A percentile compares a stretch with the other conserved stretches of the same genome.
phyloP scores from a whole-genome alignment of 1,284 basidiomycete species.

The Sphaerobolus stellatus region DNA sequence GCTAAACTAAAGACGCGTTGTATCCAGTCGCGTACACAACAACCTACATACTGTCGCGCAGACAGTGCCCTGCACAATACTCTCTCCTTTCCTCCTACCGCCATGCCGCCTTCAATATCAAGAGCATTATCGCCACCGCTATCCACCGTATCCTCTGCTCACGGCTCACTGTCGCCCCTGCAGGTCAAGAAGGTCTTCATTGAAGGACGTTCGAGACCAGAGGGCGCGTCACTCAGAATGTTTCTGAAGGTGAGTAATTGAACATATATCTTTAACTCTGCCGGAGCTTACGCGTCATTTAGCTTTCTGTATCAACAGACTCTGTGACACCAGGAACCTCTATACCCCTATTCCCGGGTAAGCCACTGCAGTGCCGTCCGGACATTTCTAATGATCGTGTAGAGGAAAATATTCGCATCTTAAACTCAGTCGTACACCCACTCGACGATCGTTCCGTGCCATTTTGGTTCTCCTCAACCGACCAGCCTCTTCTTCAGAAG shows the following conservation, averaged over 20 bases:
- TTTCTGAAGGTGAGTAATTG: conserved; percentile 63
- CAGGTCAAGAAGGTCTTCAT: conserved; percentile 10
- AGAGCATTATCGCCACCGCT: conserved; percentile 16
- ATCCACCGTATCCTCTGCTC: conserved; percentile 5
- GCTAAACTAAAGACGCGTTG: no score
- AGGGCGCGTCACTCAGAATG: conserved; percentile 66
- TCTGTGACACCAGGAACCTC: conserved; percentile 60
- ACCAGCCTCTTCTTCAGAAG: conserved; percentile 62
- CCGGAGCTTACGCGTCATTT: conserved; percentile 1
- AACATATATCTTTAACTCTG: conserved; percentile 10
- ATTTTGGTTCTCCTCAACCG: conserved; percentile 66
- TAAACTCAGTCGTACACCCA: conserved; percentile 70
- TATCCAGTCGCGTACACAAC: no score
- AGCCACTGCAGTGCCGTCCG: conserved; percentile 16
- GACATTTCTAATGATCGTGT: conserved; percentile 6
- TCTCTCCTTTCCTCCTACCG: no score
- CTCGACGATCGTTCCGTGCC: conserved; percentile 66
- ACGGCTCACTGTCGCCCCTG: not conserved
- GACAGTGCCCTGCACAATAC: no score
- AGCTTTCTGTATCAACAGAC: conserved; percentile 70
- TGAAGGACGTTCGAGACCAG: conserved; percentile 24
- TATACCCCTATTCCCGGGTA: conserved; percentile 71
- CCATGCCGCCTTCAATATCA: no score
- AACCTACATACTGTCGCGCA: no score
- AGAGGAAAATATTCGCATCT: conserved; percentile 78